A percentile compares a stretch with the other conserved stretches of the same genome.
phyloP scores from a whole-genome alignment of 768 basidiomycete genomes.

The Pisolithus tinctorius region DNA sequence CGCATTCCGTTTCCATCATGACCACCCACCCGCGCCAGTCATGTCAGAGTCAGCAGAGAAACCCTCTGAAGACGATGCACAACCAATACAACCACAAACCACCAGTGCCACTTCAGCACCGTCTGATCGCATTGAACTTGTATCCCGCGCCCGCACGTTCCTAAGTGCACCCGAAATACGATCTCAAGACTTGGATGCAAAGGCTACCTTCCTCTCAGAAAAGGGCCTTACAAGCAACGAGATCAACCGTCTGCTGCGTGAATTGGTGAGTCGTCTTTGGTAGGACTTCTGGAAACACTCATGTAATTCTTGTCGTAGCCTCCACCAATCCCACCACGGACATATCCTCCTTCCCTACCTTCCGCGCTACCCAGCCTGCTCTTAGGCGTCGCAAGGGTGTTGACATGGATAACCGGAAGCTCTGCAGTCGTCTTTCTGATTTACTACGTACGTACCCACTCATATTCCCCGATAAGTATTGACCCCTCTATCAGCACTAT shows the following conservation, averaged over 20 bases:
- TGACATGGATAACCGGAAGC: slow-evolving; percentile 62
- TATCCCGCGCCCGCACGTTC: slow-evolving; percentile 56
- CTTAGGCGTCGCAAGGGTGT: slow-evolving; percentile 51
- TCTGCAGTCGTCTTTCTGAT: slow-evolving; percentile 51
- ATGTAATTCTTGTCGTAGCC: slow-evolving; percentile 13
- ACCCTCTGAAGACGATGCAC: too few species aligned
- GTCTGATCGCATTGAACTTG: slow-evolving; percentile 35
- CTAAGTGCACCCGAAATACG: slow-evolving; percentile 59
- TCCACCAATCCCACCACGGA: slow-evolving; percentile 60
- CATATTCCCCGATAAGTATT: background rate
- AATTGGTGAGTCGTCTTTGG: slow-evolving; percentile 38
- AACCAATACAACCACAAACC: too few species aligned
- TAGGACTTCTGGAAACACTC: background rate
- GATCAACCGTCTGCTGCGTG: slow-evolving; percentile 50
- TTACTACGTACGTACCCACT: slow-evolving; percentile 50
- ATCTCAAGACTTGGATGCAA: slow-evolving; percentile 47
- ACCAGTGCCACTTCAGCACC: background rate
- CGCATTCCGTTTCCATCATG: too few species aligned
- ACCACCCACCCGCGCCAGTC: too few species aligned
- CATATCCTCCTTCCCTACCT: slow-evolving; percentile 64
- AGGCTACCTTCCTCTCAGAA: slow-evolving; percentile 59
- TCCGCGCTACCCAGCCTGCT: slow-evolving; percentile 64
- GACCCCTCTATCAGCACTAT: slow-evolving; percentile 43
- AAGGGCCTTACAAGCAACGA: slow-evolving; percentile 64
- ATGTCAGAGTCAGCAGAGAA: too few species aligned